Conservation (phyloP, 2,329 filamentous ascomycete genomes). For the Zalaria sp. region DNA sequence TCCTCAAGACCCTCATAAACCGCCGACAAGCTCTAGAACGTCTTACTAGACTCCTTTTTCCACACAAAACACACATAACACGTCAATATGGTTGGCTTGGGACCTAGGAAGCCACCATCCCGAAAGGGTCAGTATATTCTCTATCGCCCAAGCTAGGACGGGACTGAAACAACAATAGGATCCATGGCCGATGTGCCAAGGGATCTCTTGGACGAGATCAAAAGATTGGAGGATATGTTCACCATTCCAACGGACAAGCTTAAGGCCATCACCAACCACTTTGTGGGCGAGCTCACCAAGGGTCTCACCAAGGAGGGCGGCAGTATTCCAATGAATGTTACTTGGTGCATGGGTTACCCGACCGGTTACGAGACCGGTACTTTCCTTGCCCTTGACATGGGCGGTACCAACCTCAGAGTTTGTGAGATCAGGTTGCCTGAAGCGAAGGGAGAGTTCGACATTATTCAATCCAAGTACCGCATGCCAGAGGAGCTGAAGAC, state of each 20-base stretch:
- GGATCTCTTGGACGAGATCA: slow-evolving; percentile 68
- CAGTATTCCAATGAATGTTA: slow-evolving; percentile 96
- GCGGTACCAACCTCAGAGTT: slow-evolving; percentile 87
- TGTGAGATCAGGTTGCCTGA: slow-evolving; percentile 85
- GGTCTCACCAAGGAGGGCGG: slow-evolving; percentile 81
- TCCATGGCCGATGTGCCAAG: slow-evolving; percentile 86
- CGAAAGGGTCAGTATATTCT: slow-evolving; percentile 57
- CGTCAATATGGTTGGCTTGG: slow-evolving; percentile 47
- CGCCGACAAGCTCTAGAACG: too few species aligned
- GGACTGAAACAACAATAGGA: slow-evolving; percentile 35
- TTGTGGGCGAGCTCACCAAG: slow-evolving; percentile 75
- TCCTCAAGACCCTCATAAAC: too few species aligned
- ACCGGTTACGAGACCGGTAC: slow-evolving; percentile 78
- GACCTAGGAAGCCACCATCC: slow-evolving; percentile 50
- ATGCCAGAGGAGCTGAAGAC: slow-evolving; percentile 90
- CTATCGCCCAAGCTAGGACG: not conserved
- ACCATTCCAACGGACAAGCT: slow-evolving; percentile 64
- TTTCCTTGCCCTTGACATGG: slow-evolving; percentile 86
- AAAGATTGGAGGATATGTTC: slow-evolving; percentile 71
- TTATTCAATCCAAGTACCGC: slow-evolving; percentile 90
- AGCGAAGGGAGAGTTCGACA: slow-evolving; percentile 79
- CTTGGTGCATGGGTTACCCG: slow-evolving; percentile 86
- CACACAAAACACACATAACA: too few species aligned
- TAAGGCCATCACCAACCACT: slow-evolving; percentile 82
- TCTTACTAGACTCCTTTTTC: too few species aligned